Evolutionary conservation across 352 stramenopile genomes (phyloP).

Genomic region (Pythium aristosporum): DNA sequence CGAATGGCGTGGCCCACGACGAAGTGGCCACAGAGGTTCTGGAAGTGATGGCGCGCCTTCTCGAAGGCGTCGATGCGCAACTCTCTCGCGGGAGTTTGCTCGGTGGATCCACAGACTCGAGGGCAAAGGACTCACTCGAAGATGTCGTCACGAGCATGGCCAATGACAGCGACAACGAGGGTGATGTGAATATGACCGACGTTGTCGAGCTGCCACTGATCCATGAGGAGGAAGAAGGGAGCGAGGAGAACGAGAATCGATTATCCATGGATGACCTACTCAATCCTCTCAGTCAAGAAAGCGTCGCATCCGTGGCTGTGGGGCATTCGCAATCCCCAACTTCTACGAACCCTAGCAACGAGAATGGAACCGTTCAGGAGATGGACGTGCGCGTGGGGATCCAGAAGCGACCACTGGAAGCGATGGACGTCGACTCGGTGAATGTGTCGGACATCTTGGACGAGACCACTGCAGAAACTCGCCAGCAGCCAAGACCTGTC

Average conservation of each 20-base stretch:
- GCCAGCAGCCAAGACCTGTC: not conserved
- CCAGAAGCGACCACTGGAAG: slow-evolving; percentile 5
- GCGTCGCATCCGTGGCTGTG: not conserved
- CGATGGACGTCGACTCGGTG: not conserved
- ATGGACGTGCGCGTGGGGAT: not conserved
- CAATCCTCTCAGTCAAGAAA: slow-evolving; percentile 12
- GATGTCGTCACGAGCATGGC: not conserved
- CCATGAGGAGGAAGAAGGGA: not conserved
- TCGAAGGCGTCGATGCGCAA: slow-evolving; percentile 7
- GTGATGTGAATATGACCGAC: slow-evolving; percentile 30
- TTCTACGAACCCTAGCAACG: not conserved
- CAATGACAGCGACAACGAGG: slow-evolving; percentile 22
- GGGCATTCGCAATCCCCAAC: not conserved
- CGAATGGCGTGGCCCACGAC: not conserved
- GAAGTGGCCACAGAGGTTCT: not conserved
- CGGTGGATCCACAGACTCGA: not conserved
- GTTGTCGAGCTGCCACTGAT: not conserved
- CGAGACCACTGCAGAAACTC: not conserved
- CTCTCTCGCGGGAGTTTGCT: not conserved
- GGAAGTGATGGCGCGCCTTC: slow-evolving; percentile 9
- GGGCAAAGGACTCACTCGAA: not conserved
- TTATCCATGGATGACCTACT: slow-evolving; percentile 23
- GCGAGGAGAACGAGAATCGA: slow-evolving; percentile 2
- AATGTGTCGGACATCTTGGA: slow-evolving; percentile 4
- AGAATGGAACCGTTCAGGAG: not conserved